Percentiles rank a stretch among this genome's conserved stretches.
Conservation (phyloP, 495 filamentous ascomycete genomes). For the Mycothermus thermophilus region DNA sequence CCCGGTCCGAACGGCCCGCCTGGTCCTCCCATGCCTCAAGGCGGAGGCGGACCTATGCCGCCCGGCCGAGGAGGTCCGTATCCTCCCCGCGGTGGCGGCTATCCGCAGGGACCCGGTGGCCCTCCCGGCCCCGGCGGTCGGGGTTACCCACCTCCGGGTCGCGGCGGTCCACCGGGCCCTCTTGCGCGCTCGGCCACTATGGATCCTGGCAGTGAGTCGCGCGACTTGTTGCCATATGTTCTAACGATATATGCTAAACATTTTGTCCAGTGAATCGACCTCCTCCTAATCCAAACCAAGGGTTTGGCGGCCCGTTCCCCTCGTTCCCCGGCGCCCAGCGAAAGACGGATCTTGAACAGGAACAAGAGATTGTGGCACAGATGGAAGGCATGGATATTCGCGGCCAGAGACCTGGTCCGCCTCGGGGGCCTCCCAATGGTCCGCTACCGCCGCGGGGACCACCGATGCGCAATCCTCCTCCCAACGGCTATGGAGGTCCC, state of each 20-base stretch:
- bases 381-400: constrained; percentile 48
- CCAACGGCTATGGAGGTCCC: constrained; percentile 14
- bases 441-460: constrained; percentile 19
- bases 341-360: constrained; percentile 31
- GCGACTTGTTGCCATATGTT: too few species aligned
- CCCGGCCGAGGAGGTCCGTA: constrained; percentile 24
- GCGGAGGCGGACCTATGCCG: not conserved
- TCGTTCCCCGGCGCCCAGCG: constrained; percentile 43
- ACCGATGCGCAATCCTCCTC: constrained; percentile 18
- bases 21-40: constrained; percentile 27
- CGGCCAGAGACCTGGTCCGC: constrained; percentile 22
- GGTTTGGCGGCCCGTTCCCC: constrained; percentile 55
- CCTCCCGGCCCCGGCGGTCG: constrained; percentile 21
- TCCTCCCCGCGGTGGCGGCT: constrained; percentile 20
- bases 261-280: constrained; percentile 5
- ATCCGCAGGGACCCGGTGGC: constrained; percentile 16
- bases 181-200: constrained; percentile 17
- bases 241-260: not conserved
- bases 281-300: constrained; percentile 25
- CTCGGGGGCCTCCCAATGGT: constrained; percentile 14
- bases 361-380: constrained; percentile 35
- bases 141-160: constrained; percentile 26
- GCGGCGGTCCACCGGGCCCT: constrained; percentile 27
- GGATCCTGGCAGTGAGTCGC: constrained; percentile 24
- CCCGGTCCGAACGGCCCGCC: constrained; percentile 22